Conservation (phyloP, 2,329 filamentous ascomycete genomes). For the Colletotrichum acutatum region DNA sequence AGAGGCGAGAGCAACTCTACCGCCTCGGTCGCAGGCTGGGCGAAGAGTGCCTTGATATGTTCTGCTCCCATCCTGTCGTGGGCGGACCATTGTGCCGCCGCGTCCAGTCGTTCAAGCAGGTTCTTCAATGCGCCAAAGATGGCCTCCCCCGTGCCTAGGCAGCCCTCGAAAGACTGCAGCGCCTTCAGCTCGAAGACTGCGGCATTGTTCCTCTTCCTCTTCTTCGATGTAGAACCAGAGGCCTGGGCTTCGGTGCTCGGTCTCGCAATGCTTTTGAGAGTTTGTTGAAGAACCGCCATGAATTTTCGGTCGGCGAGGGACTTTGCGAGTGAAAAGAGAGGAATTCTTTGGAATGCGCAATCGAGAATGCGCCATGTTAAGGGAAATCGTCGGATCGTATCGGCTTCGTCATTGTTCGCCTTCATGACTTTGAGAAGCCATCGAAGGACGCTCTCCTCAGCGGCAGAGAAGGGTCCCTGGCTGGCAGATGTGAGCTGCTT, state of each 20-base stretch:
- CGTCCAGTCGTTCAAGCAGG: conserved; percentile 58
- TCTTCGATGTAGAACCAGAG: conserved; percentile 45
- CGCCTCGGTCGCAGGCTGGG: conserved; percentile 58
- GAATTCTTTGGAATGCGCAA: conserved; percentile 71
- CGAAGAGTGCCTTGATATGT: conserved; percentile 68
- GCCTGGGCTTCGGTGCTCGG: conserved; percentile 42
- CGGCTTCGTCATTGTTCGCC: conserved; percentile 52
- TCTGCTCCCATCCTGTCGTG: conserved; percentile 65
- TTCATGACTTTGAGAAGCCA: conserved; percentile 74
- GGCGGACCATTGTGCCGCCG: conserved; percentile 46
- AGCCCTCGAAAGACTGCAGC: conserved; percentile 52
- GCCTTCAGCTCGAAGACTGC: conserved; percentile 51
- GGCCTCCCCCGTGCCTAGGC: conserved; percentile 58
- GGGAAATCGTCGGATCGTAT: conserved; percentile 65
- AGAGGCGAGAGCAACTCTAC: conserved; percentile 57
- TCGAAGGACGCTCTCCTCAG: conserved; percentile 68
- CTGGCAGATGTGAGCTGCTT: conserved; percentile 55
- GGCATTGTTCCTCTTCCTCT: conserved; percentile 57
- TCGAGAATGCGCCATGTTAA: conserved; percentile 71
- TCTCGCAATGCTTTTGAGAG: conserved; percentile 67
- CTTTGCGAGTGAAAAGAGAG: conserved; percentile 75
- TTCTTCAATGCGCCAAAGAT: conserved; percentile 58
- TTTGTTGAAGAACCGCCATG: conserved; percentile 71
- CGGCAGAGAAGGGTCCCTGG: conserved; percentile 58
- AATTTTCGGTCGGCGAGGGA: conserved; percentile 79